Percentiles rank a stretch among this genome's conserved stretches.
Conservation (phyloP, 2,329 filamentous ascomycete genomes). For the Botryosphaeria dothidea region DNA sequence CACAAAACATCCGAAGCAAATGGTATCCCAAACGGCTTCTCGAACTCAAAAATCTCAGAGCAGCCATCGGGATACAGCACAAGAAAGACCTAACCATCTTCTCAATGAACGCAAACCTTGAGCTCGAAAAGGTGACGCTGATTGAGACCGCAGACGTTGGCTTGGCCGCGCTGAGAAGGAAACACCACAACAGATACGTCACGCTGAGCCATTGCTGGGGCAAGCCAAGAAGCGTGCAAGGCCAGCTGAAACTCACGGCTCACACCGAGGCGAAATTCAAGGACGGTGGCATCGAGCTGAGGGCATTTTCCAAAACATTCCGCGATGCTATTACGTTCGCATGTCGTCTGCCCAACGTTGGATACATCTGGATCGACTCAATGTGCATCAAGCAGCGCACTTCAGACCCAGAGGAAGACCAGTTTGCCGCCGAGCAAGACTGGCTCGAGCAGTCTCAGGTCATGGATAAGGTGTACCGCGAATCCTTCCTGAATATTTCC, state of each 20-base stretch:
- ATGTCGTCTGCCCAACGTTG: slow-evolving; percentile 11
- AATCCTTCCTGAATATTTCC: slow-evolving; percentile 28
- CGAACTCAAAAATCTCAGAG: neutral
- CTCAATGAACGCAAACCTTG: too few relatives aligned
- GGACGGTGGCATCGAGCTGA: neutral
- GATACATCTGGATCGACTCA: slow-evolving; percentile 25
- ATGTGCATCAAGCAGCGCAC: slow-evolving; percentile 11
- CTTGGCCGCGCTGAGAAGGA: too few relatives aligned
- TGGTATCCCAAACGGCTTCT: neutral
- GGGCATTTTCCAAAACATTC: slow-evolving; percentile 21
- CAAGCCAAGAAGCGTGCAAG: neutral
- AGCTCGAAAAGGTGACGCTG: too few relatives aligned
- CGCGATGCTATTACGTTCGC: slow-evolving; percentile 22
- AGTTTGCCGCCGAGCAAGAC: slow-evolving; percentile 16
- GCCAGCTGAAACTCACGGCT: slow-evolving; percentile 16
- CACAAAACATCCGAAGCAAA: neutral
- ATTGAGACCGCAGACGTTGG: too few relatives aligned
- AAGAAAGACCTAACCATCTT: too few relatives aligned
- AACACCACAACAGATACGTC: neutral
- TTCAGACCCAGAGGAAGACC: neutral
- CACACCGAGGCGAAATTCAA: slow-evolving; percentile 19
- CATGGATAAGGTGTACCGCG: slow-evolving; percentile 25
- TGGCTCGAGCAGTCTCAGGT: slow-evolving; percentile 24
- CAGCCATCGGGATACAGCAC: neutral
- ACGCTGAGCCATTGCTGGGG: slow-evolving; percentile 25